Conservation (phyloP, 495 filamentous ascomycete genomes). For the Tuber brumale region DNA sequence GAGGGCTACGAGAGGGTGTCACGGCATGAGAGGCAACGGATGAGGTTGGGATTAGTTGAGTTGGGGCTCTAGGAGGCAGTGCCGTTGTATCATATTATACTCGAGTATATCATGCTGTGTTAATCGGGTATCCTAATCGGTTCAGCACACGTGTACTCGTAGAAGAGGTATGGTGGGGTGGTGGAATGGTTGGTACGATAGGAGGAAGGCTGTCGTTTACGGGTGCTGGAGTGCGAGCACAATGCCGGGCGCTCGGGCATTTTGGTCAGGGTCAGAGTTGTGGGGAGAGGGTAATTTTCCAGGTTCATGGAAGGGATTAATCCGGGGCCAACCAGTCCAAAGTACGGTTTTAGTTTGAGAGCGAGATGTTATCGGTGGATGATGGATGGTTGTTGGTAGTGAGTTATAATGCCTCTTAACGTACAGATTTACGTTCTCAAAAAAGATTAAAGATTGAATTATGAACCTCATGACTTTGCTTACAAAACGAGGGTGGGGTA, state of each 20-base stretch:
- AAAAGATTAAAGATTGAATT: no score
- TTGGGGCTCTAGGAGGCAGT: not conserved
- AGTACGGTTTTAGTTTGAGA: not conserved
- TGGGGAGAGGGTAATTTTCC: not conserved
- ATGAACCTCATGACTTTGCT: not conserved
- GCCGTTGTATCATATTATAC: not conserved
- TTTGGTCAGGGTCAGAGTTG: not conserved
- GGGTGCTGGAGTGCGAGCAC: not conserved
- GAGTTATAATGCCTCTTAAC: not conserved
- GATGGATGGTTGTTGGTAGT: not conserved
- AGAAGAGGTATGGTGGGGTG: not conserved
- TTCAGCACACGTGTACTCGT: not conserved
- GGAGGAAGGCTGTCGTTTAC: no score
- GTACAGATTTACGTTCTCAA: not conserved
- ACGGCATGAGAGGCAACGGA: not conserved
- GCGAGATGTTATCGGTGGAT: not conserved
- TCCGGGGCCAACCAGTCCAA: not conserved
- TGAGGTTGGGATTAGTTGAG: not conserved
- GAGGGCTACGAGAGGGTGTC: not conserved
- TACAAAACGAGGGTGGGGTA: not conserved
- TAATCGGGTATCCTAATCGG: not conserved
- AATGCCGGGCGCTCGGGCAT: not conserved
- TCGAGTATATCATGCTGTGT: not conserved
- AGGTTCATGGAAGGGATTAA: not conserved
- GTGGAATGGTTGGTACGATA: not conserved